Percentiles rank a stretch among this genome's conserved stretches.
phyloP scores from a whole-genome alignment of 768 basidiomycete species.

The Mycena kentingensis region DNA sequence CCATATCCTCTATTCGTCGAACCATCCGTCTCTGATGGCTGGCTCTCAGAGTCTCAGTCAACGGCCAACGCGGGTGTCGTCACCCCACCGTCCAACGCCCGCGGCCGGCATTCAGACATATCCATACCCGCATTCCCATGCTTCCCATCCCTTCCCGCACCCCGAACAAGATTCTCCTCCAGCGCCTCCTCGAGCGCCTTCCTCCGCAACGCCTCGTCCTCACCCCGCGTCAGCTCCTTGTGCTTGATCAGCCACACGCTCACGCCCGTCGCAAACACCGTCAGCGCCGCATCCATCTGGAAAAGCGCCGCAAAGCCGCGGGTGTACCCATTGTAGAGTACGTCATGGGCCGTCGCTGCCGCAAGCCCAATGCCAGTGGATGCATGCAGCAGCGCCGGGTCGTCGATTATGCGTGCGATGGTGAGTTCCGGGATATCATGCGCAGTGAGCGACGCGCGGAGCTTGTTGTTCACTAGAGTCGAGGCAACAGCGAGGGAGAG shows the following conservation, averaged over 20 bases:
- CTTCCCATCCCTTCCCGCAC: slow-evolving; percentile 16
- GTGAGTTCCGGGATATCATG: slow-evolving; percentile 39
- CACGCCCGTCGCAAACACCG: slow-evolving; percentile 54
- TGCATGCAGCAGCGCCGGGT: slow-evolving; percentile 42
- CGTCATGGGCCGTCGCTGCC: slow-evolving; percentile 35
- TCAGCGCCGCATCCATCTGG: slow-evolving; percentile 58
- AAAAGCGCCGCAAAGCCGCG: slow-evolving; percentile 62
- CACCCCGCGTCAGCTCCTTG: slow-evolving; percentile 57
- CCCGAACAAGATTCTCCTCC: slow-evolving; percentile 13
- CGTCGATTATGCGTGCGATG: slow-evolving; percentile 49
- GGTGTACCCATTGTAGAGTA: slow-evolving; percentile 54
- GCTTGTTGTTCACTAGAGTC: slow-evolving; percentile 61
- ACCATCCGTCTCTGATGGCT: too few species aligned
- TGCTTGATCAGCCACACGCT: slow-evolving; percentile 64
- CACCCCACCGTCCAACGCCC: background rate
- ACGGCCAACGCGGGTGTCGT: too few species aligned
- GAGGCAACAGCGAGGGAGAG: slow-evolving; percentile 63
- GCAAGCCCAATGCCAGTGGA: slow-evolving; percentile 41
- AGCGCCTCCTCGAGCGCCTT: slow-evolving; percentile 31
- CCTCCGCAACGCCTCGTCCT: slow-evolving; percentile 53
- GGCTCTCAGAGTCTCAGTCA: too few species aligned
- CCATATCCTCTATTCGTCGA: too few species aligned
- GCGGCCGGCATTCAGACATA: background rate
- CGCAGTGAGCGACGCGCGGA: slow-evolving; percentile 41
- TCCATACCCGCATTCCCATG: too few species aligned